These are phyloP conservation scores for Neurospora cerealis DNA, from an alignment of 495 filamentous ascomycete species.

Conservation along the genomic window DNA sequence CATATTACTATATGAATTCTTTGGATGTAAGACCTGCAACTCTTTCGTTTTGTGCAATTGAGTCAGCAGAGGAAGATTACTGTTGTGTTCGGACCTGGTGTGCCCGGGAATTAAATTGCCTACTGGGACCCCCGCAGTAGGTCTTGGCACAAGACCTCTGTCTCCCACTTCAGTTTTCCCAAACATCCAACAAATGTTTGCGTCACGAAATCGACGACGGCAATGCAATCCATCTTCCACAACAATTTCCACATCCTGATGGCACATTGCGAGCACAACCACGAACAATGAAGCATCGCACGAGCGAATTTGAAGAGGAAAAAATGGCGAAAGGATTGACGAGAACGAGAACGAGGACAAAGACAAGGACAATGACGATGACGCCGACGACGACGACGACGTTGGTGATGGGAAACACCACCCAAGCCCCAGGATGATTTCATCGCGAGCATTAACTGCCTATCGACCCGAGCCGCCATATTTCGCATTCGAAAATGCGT, in stretches of 20 bases:
- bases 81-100: too few relatives aligned
- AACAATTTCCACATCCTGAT: not conserved
- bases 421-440: not conserved
- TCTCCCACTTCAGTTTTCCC: not conserved
- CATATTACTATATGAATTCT: not conserved
- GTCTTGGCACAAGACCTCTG: not conserved
- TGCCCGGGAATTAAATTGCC: too few relatives aligned
- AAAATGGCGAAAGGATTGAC: not conserved
- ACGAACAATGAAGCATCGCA: not conserved
- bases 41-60: not conserved
- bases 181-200: not conserved
- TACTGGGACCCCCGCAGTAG: too few relatives aligned
- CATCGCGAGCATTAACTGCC: fast-evolving
- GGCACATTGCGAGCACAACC: not conserved
- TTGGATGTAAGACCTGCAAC: fast-evolving
- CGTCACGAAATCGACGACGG: not conserved
- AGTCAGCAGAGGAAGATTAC: too few relatives aligned
- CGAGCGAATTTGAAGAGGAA: not conserved
- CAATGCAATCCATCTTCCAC: not conserved
- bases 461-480: not conserved
- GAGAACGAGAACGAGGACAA: not conserved
- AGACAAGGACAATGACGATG: not conserved
- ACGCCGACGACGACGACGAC: not conserved
- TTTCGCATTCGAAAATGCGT: not conserved
- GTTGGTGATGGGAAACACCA: not conserved